Percentiles rank a stretch among this genome's conserved stretches.
Conservation (phyloP, 345 rosid species). For the Aegle marmelos region DNA sequence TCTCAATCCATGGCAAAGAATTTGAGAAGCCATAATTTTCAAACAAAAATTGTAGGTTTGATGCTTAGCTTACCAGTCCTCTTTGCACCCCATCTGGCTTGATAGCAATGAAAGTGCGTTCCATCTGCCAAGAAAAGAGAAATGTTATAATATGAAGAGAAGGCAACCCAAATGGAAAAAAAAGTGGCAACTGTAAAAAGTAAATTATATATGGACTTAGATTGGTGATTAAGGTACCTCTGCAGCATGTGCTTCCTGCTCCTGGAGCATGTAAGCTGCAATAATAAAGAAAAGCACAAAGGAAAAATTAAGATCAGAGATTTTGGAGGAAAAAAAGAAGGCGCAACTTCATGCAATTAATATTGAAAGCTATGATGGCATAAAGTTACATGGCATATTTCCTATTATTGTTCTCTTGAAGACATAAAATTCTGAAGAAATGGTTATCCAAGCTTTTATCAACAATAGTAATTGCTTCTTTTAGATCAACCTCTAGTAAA, state of each 20-base stretch:
- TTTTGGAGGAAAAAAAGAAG: background rate
- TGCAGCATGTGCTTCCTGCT: constrained; percentile 86
- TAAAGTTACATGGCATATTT: background rate
- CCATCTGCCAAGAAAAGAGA: constrained; percentile 46
- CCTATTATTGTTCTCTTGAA: background rate
- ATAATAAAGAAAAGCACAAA: constrained; percentile 10
- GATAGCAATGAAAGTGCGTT: constrained; percentile 95
- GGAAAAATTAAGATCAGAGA: background rate
- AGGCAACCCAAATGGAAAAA: background rate
- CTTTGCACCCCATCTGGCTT: constrained; percentile 98
- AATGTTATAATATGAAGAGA: background rate
- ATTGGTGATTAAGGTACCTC: constrained; percentile 48
- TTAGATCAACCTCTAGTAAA: background rate
- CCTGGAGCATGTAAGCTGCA: constrained; percentile 80
- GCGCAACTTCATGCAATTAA: background rate
- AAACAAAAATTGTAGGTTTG: background rate
- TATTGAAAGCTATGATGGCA: background rate
- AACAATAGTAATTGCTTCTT: background rate
- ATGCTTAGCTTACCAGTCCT: constrained; percentile 70
- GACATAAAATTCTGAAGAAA: background rate
- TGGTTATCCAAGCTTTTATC: background rate
- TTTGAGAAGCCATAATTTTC: background rate
- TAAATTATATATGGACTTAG: background rate
- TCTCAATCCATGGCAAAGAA: constrained; percentile 2
- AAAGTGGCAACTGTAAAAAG: background rate